These are phyloP conservation scores for Corylus heterophylla DNA, from an alignment of 306 rosid genomes.

Conservation along the genomic window DNA sequence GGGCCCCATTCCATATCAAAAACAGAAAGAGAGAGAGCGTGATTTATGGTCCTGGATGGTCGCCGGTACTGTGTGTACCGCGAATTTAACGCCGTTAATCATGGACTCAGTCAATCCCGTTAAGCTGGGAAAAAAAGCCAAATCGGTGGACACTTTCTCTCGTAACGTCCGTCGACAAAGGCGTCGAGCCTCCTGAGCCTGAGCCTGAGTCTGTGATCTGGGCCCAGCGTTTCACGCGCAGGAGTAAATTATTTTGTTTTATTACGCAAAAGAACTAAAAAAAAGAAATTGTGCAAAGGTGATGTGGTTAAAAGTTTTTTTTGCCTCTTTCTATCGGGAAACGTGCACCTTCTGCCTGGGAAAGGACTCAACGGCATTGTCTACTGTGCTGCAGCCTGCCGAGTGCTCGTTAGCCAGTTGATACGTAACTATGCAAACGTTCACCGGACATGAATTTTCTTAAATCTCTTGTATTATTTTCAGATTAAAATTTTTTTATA, in stretches of 20 bases:
- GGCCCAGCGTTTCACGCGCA: conserved; percentile 37
- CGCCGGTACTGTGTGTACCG: background rate
- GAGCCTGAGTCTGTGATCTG: background rate
- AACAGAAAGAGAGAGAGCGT: background rate
- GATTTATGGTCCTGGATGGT: conserved; percentile 13
- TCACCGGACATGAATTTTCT: background rate
- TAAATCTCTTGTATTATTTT: no score
- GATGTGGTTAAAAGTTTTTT: background rate
- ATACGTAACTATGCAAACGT: background rate
- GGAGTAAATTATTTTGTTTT: background rate
- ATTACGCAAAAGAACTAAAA: background rate
- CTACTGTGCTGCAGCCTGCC: background rate
- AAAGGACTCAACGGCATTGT: conserved; percentile 7
- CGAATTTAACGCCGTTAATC: conserved; percentile 47
- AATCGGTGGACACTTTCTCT: conserved; percentile 11
- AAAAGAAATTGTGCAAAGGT: background rate
- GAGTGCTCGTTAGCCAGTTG: background rate
- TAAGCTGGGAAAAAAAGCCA: conserved; percentile 1
- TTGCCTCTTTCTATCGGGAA: background rate
- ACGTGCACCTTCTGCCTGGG: conserved; percentile 22
- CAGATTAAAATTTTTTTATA: no score
- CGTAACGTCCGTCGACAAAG: conserved; percentile 37
- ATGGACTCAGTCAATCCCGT: conserved; percentile 25
- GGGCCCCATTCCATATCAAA: conserved; percentile 14
- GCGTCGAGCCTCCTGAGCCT: conserved; percentile 1